A percentile compares a stretch with the other conserved stretches of the same genome.
These are phyloP conservation scores for Capsella bursapastoris DNA, from an alignment of 345 rosid genomes.

Conservation along the genomic window DNA sequence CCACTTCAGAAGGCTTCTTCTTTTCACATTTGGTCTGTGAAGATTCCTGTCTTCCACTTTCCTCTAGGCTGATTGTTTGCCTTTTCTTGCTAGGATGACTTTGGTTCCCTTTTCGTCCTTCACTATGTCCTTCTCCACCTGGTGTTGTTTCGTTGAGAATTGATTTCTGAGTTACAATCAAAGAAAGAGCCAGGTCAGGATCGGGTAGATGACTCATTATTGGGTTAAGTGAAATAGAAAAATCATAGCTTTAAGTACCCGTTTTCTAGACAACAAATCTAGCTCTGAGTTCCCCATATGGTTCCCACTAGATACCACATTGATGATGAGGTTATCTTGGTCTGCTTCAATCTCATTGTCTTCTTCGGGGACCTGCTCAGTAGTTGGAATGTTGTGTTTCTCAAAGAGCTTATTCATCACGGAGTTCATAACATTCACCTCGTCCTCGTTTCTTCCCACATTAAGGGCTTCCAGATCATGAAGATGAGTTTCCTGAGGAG, in stretches of 20 bases:
- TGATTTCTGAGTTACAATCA: conserved; percentile 50
- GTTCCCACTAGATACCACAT: conserved; percentile 49
- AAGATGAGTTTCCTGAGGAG: conserved; percentile 40
- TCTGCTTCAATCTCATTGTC: conserved; percentile 40
- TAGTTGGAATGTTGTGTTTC: conserved; percentile 46
- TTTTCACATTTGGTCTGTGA: conserved; percentile 38
- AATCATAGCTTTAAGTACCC: conserved; percentile 46
- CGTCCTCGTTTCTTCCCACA: conserved; percentile 57
- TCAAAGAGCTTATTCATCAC: conserved; percentile 76
- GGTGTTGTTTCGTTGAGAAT: conserved; percentile 31
- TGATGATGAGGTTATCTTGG: conserved; percentile 59
- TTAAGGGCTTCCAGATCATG: conserved; percentile 44
- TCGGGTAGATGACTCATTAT: not conserved
- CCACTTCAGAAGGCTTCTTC: conserved; percentile 35
- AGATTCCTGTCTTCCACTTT: conserved; percentile 42
- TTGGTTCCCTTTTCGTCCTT: conserved; percentile 39
- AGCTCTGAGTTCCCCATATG: conserved; percentile 28
- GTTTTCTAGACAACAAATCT: conserved; percentile 39
- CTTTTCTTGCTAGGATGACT: conserved; percentile 47
- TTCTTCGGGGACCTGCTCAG: conserved; percentile 37
- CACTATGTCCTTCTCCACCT: conserved; percentile 41
- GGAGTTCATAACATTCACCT: conserved; percentile 69
- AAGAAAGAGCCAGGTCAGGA: conserved; percentile 30
- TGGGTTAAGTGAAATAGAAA: conserved; percentile 1
- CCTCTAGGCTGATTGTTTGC: conserved; percentile 40